Evolutionary conservation across 805 yeast genomes (phyloP).

Genomic region (Wickerhamiella allomyrinae): DNA sequence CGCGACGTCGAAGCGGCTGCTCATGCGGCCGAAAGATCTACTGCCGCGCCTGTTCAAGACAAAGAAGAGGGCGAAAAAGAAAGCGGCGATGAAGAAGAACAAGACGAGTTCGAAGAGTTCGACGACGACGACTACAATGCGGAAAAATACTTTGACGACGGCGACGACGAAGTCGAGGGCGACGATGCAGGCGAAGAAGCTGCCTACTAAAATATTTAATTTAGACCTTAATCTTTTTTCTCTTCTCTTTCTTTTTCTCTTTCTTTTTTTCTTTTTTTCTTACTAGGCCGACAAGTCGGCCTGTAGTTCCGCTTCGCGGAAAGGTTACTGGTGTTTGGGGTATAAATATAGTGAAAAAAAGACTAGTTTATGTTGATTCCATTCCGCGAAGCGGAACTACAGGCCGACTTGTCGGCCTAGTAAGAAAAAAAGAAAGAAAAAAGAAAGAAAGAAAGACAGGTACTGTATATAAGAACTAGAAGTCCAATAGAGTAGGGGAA

Average conservation of each 20-base stretch:
- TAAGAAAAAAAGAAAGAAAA: too few relatives aligned
- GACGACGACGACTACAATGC: slow-evolving; percentile 73
- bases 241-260: background rate
- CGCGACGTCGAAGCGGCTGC: slow-evolving; percentile 18
- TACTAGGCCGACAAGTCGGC: too few relatives aligned
- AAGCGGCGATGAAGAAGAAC: slow-evolving; percentile 34
- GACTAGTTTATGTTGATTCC: too few relatives aligned
- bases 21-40: slow-evolving; percentile 26
- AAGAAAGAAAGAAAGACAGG: too few relatives aligned
- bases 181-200: slow-evolving; percentile 55
- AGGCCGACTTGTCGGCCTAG: too few relatives aligned
- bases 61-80: slow-evolving; percentile 31
- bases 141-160: slow-evolving; percentile 64
- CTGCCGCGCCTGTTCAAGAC: slow-evolving; percentile 20
- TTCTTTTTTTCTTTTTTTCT: background rate
- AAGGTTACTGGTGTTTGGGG: too few relatives aligned
- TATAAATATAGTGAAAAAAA: too few relatives aligned
- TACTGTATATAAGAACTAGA: too few relatives aligned
- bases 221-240: too few relatives aligned
- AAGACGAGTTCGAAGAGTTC: slow-evolving; percentile 54
- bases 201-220: slow-evolving; percentile 34
- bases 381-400: too few relatives aligned
- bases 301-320: too few relatives aligned
- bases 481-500: too few relatives aligned
- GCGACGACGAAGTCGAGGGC: slow-evolving; percentile 39